Conservation (phyloP, 371 early-diverging fungal species). For the Mucor velutinosus region DNA sequence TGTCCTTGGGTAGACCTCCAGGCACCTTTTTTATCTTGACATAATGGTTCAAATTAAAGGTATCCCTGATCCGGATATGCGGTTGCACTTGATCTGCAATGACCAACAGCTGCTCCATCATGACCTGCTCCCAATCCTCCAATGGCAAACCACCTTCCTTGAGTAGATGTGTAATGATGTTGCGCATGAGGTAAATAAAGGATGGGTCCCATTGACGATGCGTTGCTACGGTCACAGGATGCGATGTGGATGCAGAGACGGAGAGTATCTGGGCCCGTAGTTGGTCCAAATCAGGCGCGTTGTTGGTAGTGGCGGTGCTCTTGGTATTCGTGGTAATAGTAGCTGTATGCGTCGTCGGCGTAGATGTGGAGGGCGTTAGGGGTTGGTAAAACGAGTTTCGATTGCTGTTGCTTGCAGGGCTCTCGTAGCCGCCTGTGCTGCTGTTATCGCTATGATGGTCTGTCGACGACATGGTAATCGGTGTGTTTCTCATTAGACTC, state of each 20-base stretch:
- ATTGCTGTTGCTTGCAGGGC: background rate
- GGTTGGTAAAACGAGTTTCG: constrained; percentile 15
- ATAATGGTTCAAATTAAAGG: constrained; percentile 86
- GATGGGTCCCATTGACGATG: constrained; percentile 26
- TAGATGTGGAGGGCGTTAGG: background rate
- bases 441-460: constrained; percentile 4
- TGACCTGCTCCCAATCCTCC: constrained; percentile 58
- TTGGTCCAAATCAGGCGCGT: constrained; percentile 14
- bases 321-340: background rate
- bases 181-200: constrained; percentile 14
- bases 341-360: background rate
- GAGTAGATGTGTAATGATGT: constrained; percentile 16
- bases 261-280: constrained; percentile 5
- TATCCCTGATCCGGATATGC: constrained; percentile 72
- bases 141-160: constrained; percentile 7
- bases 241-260: background rate
- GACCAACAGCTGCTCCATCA: constrained; percentile 67
- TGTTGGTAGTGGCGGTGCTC: background rate
- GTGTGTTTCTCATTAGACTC: constrained; percentile 45
- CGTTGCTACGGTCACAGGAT: constrained; percentile 4
- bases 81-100: constrained; percentile 70
- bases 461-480: constrained; percentile 17
- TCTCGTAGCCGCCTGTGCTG: constrained; percentile 8
- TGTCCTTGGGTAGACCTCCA: constrained; percentile 78
- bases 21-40: constrained; percentile 93